Conservation (phyloP, 2,329 filamentous ascomycete genomes). For the Pseudodiploospora longispora region DNA sequence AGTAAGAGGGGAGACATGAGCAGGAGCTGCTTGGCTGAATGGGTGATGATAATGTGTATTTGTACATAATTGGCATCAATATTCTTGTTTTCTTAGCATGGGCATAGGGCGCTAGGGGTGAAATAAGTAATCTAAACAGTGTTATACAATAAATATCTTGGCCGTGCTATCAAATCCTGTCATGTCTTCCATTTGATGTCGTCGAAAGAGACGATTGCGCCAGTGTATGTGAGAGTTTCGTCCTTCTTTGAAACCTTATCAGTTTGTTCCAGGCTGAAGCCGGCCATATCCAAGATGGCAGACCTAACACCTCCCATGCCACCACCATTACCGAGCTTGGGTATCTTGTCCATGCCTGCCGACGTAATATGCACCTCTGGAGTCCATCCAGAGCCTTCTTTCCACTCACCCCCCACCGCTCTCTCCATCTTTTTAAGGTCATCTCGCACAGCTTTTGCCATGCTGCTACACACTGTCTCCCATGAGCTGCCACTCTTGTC, state of each 20-base stretch:
- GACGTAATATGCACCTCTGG: slow-evolving; percentile 28
- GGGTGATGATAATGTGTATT: slow-evolving; percentile 3
- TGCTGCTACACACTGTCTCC: slow-evolving; percentile 17
- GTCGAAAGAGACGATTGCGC: slow-evolving; percentile 30
- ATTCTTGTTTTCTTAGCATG: too few species aligned
- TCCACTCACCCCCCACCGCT: slow-evolving; percentile 18
- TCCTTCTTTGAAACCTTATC: slow-evolving; percentile 26
- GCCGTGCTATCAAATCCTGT: not conserved
- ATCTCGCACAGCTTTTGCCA: slow-evolving; percentile 19
- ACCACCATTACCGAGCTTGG: slow-evolving; percentile 24
- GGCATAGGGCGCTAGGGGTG: too few species aligned
- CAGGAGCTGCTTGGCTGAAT: not conserved
- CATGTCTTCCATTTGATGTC: slow-evolving; percentile 28
- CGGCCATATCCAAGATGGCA: slow-evolving; percentile 34
- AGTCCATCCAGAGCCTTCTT: slow-evolving; percentile 19
- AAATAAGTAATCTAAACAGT: too few species aligned
- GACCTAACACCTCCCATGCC: slow-evolving; percentile 32
- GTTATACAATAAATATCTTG: too few species aligned
- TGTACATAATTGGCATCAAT: not conserved
- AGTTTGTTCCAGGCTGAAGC: slow-evolving; percentile 17
- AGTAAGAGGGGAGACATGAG: not conserved
- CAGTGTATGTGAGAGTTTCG: slow-evolving; percentile 27
- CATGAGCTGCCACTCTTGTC: slow-evolving; percentile 36
- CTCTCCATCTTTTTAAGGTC: slow-evolving; percentile 18
- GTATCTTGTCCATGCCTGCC: slow-evolving; percentile 25